Conservation (phyloP, 2,329 filamentous ascomycete species). For the Phyllachora maydis region DNA sequence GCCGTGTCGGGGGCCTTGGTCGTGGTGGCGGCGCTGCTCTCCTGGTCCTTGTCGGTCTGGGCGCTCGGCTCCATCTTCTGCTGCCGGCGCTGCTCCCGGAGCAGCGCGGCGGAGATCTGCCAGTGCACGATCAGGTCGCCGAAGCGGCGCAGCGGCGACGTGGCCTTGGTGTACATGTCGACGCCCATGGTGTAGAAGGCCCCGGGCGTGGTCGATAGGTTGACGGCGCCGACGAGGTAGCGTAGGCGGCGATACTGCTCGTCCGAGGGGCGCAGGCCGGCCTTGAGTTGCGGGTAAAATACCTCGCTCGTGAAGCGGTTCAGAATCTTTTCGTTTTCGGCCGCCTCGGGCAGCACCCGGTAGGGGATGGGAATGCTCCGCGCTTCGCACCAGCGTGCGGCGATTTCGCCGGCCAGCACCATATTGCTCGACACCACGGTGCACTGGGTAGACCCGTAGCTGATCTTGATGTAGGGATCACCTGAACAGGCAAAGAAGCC, state of each 20-base stretch:
- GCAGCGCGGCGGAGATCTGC: slow-evolving; percentile 40
- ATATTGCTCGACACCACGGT: slow-evolving; percentile 28
- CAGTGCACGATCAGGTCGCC: slow-evolving; percentile 42
- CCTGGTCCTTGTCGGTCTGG: too few relatives aligned
- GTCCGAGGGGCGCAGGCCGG: slow-evolving; percentile 12
- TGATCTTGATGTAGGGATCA: slow-evolving; percentile 28
- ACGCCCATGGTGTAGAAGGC: slow-evolving; percentile 36
- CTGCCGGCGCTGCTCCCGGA: slow-evolving; percentile 17
- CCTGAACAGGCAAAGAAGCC: slow-evolving; percentile 15
- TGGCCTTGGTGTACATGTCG: slow-evolving; percentile 40
- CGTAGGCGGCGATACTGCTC: slow-evolving; percentile 11
- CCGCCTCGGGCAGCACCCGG: slow-evolving; percentile 23
- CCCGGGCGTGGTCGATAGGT: slow-evolving; percentile 28
- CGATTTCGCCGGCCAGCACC: slow-evolving; percentile 40
- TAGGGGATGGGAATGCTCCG: slow-evolving; percentile 39
- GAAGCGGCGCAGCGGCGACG: slow-evolving; percentile 45
- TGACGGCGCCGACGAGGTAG: slow-evolving; percentile 25
- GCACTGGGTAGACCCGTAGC: slow-evolving; percentile 10
- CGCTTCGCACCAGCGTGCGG: slow-evolving; percentile 36
- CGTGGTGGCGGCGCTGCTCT: too few relatives aligned
- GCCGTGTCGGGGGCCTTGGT: background rate
- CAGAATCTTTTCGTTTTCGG: slow-evolving; percentile 15
- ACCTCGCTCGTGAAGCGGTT: slow-evolving; percentile 15
- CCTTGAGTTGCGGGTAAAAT: slow-evolving; percentile 16
- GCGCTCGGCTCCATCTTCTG: slow-evolving; percentile 13